phyloP scores from a whole-genome alignment of 1,284 basidiomycete genomes.

The Sporisorium reilianum region DNA sequence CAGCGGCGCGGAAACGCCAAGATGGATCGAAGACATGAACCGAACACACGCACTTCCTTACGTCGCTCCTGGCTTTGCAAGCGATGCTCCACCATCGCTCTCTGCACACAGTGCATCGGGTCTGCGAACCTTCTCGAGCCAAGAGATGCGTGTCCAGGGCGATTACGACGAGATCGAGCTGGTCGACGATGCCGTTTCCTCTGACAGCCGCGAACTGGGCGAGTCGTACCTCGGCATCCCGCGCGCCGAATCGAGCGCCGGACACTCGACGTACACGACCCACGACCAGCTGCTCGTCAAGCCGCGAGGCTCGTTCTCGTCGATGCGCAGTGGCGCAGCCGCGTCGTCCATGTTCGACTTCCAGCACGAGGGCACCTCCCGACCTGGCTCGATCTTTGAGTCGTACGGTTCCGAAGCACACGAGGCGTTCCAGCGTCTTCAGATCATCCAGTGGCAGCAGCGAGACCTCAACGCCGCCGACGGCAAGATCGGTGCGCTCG shows the following conservation, averaged over 20 bases:
- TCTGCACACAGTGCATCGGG: conserved; percentile 21
- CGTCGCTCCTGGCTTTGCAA: conserved; percentile 40
- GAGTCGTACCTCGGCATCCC: conserved; percentile 11
- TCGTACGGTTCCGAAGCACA: conserved; percentile 32
- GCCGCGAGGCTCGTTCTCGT: conserved; percentile 21
- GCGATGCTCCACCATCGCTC: conserved; percentile 15
- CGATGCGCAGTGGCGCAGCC: conserved; percentile 20
- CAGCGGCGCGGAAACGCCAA: conserved; percentile 39
- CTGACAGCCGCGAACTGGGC: not conserved
- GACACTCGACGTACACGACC: conserved; percentile 21
- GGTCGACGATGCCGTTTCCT: not conserved
- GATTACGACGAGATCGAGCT: conserved; percentile 41
- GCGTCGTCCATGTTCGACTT: conserved; percentile 28
- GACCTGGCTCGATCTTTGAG: conserved; percentile 29
- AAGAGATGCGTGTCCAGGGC: conserved; percentile 7
- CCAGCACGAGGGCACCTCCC: conserved; percentile 51
- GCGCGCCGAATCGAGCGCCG: conserved; percentile 8
- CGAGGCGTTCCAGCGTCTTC: conserved; percentile 42
- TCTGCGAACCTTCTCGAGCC: conserved; percentile 11
- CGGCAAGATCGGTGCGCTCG: conserved; percentile 52
- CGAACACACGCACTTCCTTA: conserved; percentile 34
- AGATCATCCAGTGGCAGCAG: conserved; percentile 59
- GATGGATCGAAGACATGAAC: conserved; percentile 51
- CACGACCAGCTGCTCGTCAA: conserved; percentile 23
- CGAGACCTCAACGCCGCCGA: conserved; percentile 45